phyloP scores from a whole-genome alignment of 768 basidiomycete genomes.

The Filobasidium floriforme region DNA sequence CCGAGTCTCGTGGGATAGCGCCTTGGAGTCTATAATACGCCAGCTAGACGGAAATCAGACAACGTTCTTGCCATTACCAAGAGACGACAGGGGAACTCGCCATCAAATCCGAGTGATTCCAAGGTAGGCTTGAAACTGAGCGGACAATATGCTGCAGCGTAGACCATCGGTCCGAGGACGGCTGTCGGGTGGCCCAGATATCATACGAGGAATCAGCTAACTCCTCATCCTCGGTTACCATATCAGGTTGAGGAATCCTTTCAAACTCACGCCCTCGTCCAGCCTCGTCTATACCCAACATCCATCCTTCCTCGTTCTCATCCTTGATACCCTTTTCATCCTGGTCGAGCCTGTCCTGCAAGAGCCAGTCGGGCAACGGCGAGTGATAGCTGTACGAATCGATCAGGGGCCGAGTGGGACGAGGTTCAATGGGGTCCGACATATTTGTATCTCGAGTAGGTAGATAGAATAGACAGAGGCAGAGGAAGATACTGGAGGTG shows the following conservation, averaged over 20 bases:
- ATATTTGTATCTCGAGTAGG: background rate
- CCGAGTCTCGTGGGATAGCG: conserved; percentile 65
- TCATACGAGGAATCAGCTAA: background rate
- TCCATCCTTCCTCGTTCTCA: conserved; percentile 55
- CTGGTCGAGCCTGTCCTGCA: background rate
- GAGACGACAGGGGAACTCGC: conserved; percentile 49
- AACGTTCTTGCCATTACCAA: background rate
- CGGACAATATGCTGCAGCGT: conserved; percentile 90
- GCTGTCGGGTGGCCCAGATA: background rate
- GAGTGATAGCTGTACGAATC: conserved; percentile 41
- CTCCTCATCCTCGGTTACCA: background rate
- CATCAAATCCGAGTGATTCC: conserved; percentile 80
- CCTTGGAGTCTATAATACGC: conserved; percentile 71
- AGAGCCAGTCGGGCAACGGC: conserved; percentile 20
- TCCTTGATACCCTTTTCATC: background rate
- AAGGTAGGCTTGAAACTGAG: conserved; percentile 64
- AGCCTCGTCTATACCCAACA: conserved; percentile 98
- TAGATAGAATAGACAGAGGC: background rate
- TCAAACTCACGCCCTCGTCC: conserved; percentile 63
- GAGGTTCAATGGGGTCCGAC: conserved; percentile 33
- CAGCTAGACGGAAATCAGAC: background rate
- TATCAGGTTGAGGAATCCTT: no score
- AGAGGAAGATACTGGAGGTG: background rate
- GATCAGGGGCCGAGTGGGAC: conserved; percentile 27
- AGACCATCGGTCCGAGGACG: conserved; percentile 66